A percentile compares a stretch with the other conserved stretches of the same genome.
Evolutionary conservation across 106 monocot species (phyloP).

Genomic region (Triglochin maritima): DNA sequence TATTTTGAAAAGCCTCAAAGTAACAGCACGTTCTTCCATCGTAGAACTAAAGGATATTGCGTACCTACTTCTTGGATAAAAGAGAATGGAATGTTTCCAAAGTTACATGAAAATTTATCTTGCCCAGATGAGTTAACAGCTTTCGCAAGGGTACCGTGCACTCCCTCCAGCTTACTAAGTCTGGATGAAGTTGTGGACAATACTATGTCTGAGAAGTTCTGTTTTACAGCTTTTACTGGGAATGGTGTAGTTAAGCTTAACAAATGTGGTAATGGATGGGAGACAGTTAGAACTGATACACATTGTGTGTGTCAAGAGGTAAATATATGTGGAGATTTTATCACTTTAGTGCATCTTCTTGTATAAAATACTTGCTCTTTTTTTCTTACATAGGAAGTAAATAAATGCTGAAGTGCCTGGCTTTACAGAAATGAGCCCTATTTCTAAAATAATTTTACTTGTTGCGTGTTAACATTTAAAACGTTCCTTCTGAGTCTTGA

Average conservation of each 20-base stretch:
- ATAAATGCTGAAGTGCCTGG: background rate
- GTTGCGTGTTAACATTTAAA: background rate
- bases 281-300: slow-evolving; percentile 12
- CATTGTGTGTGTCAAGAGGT: slow-evolving; percentile 60
- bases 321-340: slow-evolving; percentile 1
- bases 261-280: slow-evolving; percentile 74
- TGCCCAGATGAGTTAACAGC: slow-evolving; percentile 53
- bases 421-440: background rate
- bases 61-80: slow-evolving; percentile 47
- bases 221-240: slow-evolving; percentile 40
- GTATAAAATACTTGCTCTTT: too few relatives aligned
- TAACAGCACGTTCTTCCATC: background rate
- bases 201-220: slow-evolving; percentile 9
- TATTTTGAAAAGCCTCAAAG: background rate
- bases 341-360: too few relatives aligned
- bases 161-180: slow-evolving; percentile 26
- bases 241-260: slow-evolving; percentile 55
- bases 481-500: background rate
- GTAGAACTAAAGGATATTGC: slow-evolving; percentile 56
- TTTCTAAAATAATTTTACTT: background rate
- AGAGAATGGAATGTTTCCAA: slow-evolving; percentile 12
- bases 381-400: too few relatives aligned
- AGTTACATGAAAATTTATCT: slow-evolving; percentile 22
- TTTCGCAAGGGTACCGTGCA: slow-evolving; percentile 34
- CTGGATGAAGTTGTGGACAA: slow-evolving; percentile 2